A percentile compares a stretch with the other conserved stretches of the same genome.
Conservation (phyloP, 2,329 filamentous ascomycete genomes). For the Xylariales sp. region DNA sequence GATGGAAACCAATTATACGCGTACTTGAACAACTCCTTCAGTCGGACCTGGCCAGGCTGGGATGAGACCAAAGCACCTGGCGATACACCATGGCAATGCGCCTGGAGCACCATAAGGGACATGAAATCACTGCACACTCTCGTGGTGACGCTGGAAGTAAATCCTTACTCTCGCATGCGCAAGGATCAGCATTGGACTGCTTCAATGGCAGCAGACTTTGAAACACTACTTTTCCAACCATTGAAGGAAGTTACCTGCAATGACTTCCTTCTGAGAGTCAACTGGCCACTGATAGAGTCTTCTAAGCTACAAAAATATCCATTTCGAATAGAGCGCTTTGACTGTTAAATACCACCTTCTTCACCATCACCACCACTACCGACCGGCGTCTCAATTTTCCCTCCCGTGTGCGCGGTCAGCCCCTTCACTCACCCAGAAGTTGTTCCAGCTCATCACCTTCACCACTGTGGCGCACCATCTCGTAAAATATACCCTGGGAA, state of each 20-base stretch:
- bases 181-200: too few species aligned
- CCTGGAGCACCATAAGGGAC: neutral
- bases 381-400: too few species aligned
- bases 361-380: too few species aligned
- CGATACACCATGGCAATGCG: slow-evolving; percentile 4
- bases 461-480: too few species aligned
- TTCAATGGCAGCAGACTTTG: neutral
- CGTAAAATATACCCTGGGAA: too few species aligned
- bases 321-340: slow-evolving; percentile 2
- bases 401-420: too few species aligned
- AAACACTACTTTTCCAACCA: neutral
- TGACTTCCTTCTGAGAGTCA: slow-evolving; percentile 2
- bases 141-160: neutral
- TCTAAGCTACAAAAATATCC: neutral
- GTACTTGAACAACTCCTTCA: slow-evolving; percentile 5
- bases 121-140: slow-evolving; percentile 5
- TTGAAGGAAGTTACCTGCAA: slow-evolving; percentile 1
- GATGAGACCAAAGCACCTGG: neutral
- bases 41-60: slow-evolving; percentile 1
- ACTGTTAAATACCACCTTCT: too few species aligned
- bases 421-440: too few species aligned
- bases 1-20: neutral
- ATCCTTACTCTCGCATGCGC: neutral
- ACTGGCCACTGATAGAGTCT: neutral
- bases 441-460: too few species aligned